A percentile compares a stretch with the other conserved stretches of the same genome.
phyloP scores from a whole-genome alignment of 2,329 filamentous ascomycete species.

The Colletotrichum sansevieriae region DNA sequence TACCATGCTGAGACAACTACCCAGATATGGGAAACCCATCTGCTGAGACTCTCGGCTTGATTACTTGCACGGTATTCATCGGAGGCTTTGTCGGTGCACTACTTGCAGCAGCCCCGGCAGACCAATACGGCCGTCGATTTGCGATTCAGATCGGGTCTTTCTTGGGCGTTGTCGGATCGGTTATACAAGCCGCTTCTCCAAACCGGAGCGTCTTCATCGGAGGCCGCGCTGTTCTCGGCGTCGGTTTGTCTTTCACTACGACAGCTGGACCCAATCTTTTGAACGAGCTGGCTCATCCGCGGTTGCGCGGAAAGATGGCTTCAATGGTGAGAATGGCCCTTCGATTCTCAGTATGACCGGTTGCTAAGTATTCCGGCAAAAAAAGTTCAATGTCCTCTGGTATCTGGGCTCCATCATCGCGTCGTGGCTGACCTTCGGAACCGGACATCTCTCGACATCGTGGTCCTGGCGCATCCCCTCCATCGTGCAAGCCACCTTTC shows the following conservation, averaged over 20 bases:
- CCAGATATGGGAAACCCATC: neutral
- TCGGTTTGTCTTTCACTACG: neutral
- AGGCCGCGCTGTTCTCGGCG: conserved; percentile 1
- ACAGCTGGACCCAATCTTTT: conserved; percentile 1
- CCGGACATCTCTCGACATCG: neutral
- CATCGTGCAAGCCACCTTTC: neutral
- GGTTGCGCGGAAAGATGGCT: neutral
- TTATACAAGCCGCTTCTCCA: conserved; percentile 4
- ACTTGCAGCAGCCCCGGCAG: neutral
- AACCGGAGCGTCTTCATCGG: neutral
- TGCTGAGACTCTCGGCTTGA: neutral
- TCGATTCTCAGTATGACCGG: neutral
- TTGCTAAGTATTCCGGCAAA: neutral
- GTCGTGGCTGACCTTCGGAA: neutral
- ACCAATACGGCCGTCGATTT: neutral
- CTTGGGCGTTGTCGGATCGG: neutral
- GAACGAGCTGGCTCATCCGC: conserved; percentile 1
- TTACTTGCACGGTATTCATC: neutral
- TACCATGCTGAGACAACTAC: neutral
- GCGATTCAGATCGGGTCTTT: conserved; percentile 2
- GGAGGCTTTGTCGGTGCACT: conserved; percentile 3
- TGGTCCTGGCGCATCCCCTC: neutral
- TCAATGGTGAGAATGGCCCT: neutral
- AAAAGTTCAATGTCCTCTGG: neutral
- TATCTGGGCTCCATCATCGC: neutral